Percentiles rank a stretch among this genome's conserved stretches.
phyloP scores from a whole-genome alignment of 148 eudicot genomes.

The Hydrangea macrophylla region DNA sequence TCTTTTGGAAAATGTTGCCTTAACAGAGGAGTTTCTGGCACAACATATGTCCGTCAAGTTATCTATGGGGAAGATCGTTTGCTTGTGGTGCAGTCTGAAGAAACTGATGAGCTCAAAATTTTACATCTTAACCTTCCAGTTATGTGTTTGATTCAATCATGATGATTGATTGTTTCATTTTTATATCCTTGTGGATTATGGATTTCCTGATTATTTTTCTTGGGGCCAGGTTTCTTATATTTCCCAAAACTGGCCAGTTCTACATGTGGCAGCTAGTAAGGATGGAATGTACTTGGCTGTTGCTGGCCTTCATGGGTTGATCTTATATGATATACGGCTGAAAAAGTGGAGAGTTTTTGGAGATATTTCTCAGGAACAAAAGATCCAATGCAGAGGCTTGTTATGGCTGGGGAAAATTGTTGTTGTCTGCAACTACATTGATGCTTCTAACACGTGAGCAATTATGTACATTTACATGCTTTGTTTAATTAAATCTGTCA shows the following conservation, averaged over 20 bases:
- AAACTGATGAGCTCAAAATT: constrained; percentile 90
- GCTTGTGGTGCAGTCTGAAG: constrained; percentile 95
- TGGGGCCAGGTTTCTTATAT: constrained; percentile 80
- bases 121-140: constrained; percentile 99
- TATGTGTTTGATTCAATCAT: constrained; percentile 37
- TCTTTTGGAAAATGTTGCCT: constrained; percentile 95
- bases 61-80: constrained; percentile 95
- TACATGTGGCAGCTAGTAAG: constrained; percentile 85
- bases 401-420: constrained; percentile 95
- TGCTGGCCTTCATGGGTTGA: constrained; percentile 93
- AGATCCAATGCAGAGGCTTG: constrained; percentile 97
- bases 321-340: constrained; percentile 76
- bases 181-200: not conserved
- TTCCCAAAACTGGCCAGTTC: constrained; percentile 92
- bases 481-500: constrained; percentile 12
- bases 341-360: constrained; percentile 96
- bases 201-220: constrained; percentile 23
- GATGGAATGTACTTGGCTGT: constrained; percentile 95
- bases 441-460: constrained; percentile 72
- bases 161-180: constrained; percentile 11
- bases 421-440: constrained; percentile 88
- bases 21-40: constrained; percentile 92
- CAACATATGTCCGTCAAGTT: constrained; percentile 81
- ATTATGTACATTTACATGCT: constrained; percentile 12
- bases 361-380: constrained; percentile 91